Evolutionary conservation across 805 yeast species (phyloP).

Genomic region (Starmerella powellii): DNA sequence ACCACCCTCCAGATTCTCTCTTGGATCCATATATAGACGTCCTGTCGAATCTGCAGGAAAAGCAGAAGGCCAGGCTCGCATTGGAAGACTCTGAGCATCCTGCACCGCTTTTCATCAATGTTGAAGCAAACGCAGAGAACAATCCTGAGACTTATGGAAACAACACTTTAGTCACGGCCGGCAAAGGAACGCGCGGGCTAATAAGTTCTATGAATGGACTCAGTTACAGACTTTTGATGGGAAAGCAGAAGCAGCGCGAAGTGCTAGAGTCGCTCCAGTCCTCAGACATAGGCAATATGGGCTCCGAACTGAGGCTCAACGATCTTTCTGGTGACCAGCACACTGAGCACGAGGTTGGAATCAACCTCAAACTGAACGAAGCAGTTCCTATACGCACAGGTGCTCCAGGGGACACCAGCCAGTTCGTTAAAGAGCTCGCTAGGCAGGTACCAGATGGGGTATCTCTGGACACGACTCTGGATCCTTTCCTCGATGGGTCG

Average conservation of each 20-base stretch:
- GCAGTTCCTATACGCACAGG: not conserved
- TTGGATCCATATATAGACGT: constrained; percentile 71
- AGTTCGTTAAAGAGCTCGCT: not conserved
- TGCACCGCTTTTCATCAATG: constrained; percentile 49
- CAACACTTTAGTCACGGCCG: constrained; percentile 49
- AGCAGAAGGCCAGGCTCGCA: constrained; percentile 26
- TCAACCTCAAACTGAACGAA: constrained; percentile 4
- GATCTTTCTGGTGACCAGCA: constrained; percentile 22
- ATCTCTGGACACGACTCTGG: not conserved
- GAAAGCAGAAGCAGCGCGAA: constrained; percentile 21
- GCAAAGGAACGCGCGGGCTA: constrained; percentile 42
- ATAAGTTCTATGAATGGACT: constrained; percentile 81
- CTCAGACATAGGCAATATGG: constrained; percentile 12
- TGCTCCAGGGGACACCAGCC: not conserved
- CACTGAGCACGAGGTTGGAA: constrained; percentile 8
- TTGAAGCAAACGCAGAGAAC: constrained; percentile 71
- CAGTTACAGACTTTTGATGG: constrained; percentile 65
- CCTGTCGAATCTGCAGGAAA: constrained; percentile 46
- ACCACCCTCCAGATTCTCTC: constrained; percentile 71
- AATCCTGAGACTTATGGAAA: constrained; percentile 67
- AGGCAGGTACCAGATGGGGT: constrained; percentile 9
- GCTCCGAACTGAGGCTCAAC: constrained; percentile 22
- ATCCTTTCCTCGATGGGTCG: not conserved
- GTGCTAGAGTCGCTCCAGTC: constrained; percentile 21
- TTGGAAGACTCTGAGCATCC: constrained; percentile 35